These are phyloP conservation scores for Plasmodium sp. DNA, from an alignment of 169 alveolate genomes.

Conservation along the genomic window DNA sequence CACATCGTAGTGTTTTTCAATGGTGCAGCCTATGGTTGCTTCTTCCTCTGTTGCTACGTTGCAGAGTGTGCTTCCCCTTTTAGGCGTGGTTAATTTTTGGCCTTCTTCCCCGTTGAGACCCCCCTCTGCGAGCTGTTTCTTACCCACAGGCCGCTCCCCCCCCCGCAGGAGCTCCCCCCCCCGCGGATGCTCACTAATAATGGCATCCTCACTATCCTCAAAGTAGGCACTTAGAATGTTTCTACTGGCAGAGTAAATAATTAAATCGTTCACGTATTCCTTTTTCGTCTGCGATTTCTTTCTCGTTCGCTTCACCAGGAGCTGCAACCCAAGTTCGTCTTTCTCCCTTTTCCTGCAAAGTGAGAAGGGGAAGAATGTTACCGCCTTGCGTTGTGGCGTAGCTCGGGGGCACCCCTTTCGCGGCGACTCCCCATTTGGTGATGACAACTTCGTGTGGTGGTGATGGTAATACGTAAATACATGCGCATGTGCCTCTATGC, in stretches of 20 bases:
- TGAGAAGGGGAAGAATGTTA: background rate
- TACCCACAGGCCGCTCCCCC: background rate
- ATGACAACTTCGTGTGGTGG: background rate
- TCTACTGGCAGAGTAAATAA: conserved; percentile 15
- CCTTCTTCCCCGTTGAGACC: background rate
- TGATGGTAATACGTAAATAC: background rate
- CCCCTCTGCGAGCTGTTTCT: background rate
- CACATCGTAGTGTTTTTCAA: conserved; percentile 17
- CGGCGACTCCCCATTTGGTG: background rate
- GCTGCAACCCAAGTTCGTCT: background rate
- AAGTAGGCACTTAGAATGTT: background rate
- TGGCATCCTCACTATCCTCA: background rate
- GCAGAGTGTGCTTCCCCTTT: conserved; percentile 8
- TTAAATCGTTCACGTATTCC: conserved; percentile 7
- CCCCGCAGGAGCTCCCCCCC: background rate
- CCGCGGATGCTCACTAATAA: background rate
- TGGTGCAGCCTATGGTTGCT: background rate
- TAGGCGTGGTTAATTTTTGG: background rate
- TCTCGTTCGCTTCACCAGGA: background rate
- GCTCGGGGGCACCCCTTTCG: background rate
- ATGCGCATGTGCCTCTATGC: background rate
- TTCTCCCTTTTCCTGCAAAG: conserved; percentile 27
- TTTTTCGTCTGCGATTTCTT: background rate
- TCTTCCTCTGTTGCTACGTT: background rate
- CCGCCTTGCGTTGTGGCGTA: background rate